Percentiles rank a stretch among this genome's conserved stretches.
These are phyloP conservation scores for Mycena floridula DNA, from an alignment of 768 basidiomycete species.

Conservation along the genomic window DNA sequence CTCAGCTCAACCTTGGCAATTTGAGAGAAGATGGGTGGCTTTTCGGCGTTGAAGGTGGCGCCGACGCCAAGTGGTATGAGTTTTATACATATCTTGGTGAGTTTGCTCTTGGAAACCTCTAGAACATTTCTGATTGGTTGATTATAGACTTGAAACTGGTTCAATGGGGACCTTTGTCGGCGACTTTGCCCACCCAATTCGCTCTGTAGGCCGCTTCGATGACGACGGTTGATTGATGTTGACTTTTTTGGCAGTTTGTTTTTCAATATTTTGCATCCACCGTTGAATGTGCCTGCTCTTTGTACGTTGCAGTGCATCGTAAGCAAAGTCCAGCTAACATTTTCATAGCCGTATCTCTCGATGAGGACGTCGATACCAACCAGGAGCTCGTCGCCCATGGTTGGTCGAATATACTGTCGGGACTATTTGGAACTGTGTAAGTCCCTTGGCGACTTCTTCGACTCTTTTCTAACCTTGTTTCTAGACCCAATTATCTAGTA, in stretches of 20 bases:
- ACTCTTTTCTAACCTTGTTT: background rate
- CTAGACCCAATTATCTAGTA: slow-evolving; percentile 78
- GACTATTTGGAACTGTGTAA: slow-evolving; percentile 75
- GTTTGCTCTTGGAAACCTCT: slow-evolving; percentile 11
- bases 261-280: slow-evolving; percentile 82
- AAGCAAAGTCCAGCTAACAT: too few relatives aligned
- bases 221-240: slow-evolving; percentile 20
- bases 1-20: slow-evolving; percentile 47
- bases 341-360: slow-evolving; percentile 74
- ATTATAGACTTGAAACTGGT: slow-evolving; percentile 53
- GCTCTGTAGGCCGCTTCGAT: slow-evolving; percentile 59
- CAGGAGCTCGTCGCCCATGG: slow-evolving; percentile 92
- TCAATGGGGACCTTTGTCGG: slow-evolving; percentile 62
- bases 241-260: slow-evolving; percentile 45
- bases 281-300: slow-evolving; percentile 85
- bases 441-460: slow-evolving; percentile 17
- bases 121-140: slow-evolving; percentile 1
- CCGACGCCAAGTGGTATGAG: slow-evolving; percentile 63
- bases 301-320: slow-evolving; percentile 45
- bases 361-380: slow-evolving; percentile 86
- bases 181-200: slow-evolving; percentile 89
- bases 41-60: slow-evolving; percentile 56
- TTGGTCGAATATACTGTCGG: slow-evolving; percentile 82
- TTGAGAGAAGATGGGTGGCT: slow-evolving; percentile 77
- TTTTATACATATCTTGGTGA: slow-evolving; percentile 79